These are phyloP conservation scores for Closterium sp. DNA, from an alignment of 139 green algal genomes.

Conservation along the genomic window DNA sequence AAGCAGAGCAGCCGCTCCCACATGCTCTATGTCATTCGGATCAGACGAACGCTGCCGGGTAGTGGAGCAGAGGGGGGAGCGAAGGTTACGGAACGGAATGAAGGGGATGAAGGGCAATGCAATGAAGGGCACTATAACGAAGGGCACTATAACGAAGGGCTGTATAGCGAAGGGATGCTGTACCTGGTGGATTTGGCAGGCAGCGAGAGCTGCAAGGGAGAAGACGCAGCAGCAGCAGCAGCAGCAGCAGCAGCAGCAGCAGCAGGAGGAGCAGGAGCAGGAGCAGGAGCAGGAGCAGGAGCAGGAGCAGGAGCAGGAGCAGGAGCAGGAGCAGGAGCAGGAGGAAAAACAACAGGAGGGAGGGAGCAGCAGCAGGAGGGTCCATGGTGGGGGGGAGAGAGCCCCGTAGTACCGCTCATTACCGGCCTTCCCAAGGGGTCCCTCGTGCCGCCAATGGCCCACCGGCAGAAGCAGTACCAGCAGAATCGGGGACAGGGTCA, in stretches of 20 bases:
- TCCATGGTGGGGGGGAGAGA: background rate
- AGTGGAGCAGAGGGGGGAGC: too few species aligned
- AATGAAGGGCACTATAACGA: background rate
- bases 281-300: background rate
- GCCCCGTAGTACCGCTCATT: background rate
- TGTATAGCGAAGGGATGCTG: constrained; percentile 49
- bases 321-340: background rate
- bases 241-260: background rate
- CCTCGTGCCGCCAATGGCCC: background rate
- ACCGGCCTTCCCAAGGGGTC: background rate
- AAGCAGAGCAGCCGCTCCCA: constrained; percentile 77
- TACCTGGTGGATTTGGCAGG: constrained; percentile 92
- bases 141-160: background rate
- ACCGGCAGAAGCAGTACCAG: background rate
- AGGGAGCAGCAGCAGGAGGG: background rate
- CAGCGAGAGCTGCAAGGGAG: constrained; percentile 32
- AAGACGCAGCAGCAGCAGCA: background rate
- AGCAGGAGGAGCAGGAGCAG: background rate
- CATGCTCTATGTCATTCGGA: constrained; percentile 91
- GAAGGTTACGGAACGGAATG: background rate
- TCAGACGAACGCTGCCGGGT: constrained; percentile 70
- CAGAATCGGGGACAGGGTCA: background rate
- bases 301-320: background rate
- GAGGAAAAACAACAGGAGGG: background rate
- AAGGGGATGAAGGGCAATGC: background rate